phyloP scores from a whole-genome alignment of 441 rosid species.

The Erodium trifolium region DNA sequence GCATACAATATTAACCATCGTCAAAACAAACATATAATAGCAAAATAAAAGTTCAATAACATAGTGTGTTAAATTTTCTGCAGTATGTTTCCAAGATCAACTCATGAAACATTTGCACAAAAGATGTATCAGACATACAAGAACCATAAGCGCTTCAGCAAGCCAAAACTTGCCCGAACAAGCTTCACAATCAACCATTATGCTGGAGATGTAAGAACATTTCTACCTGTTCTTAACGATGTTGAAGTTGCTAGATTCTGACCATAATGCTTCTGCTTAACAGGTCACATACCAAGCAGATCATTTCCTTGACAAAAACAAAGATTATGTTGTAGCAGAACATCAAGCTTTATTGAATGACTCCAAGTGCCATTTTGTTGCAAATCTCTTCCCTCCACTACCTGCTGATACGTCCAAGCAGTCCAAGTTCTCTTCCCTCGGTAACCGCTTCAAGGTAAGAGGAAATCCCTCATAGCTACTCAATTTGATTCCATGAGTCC shows the following conservation, averaged over 20 bases:
- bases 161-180: constrained; percentile 98
- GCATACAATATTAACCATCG: neutral
- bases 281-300: constrained; percentile 94
- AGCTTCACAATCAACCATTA: constrained; percentile 90
- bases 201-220: constrained; percentile 87
- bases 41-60: constrained; percentile 10
- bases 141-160: constrained; percentile 83
- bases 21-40: neutral
- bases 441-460: constrained; percentile 92
- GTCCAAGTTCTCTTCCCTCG: constrained; percentile 97
- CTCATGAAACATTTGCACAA: constrained; percentile 99
- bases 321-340: constrained; percentile 99
- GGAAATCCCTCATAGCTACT: constrained; percentile 14
- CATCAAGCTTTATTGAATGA: constrained; percentile 93
- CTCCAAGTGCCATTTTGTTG: constrained; percentile 71
- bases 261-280: constrained; percentile 18
- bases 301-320: constrained; percentile 95
- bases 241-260: constrained; percentile 17
- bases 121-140: constrained; percentile 97
- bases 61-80: constrained; percentile 21
- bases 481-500: constrained; percentile 13
- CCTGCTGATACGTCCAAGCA: constrained; percentile 91
- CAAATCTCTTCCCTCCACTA: constrained; percentile 80
- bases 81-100: constrained; percentile 99
- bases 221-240: neutral